Evolutionary conservation across 139 green algal genomes (phyloP).

Genomic region (Zygnema circumcarinatum): DNA sequence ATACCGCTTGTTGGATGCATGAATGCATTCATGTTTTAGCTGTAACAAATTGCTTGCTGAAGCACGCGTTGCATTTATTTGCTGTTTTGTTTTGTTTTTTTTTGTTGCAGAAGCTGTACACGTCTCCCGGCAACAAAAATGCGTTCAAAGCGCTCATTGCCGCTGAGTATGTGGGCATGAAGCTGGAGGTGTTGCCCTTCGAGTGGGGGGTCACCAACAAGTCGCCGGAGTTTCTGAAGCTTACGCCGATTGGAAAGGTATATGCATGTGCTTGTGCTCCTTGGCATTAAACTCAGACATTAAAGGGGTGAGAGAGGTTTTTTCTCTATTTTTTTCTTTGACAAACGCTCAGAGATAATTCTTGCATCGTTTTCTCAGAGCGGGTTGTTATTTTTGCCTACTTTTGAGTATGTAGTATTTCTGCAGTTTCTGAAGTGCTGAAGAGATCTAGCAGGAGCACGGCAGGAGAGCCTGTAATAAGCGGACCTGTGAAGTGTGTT

Average conservation of each 20-base stretch:
- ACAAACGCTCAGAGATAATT: neutral
- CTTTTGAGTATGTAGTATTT: no score
- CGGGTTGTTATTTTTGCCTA: neutral
- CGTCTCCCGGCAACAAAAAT: constrained; percentile 69
- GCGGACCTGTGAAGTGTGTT: no score
- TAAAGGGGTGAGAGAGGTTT: no score
- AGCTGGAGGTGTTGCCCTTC: constrained; percentile 67
- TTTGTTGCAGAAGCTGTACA: constrained; percentile 65
- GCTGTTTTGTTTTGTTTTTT: neutral
- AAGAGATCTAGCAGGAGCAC: no score
- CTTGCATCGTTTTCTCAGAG: neutral
- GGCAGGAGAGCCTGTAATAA: no score
- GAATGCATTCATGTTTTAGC: neutral
- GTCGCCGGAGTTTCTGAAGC: constrained; percentile 66
- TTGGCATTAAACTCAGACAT: no score
- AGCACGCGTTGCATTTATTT: no score
- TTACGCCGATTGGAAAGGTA: constrained; percentile 74
- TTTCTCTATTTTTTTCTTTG: neutral
- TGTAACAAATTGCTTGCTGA: no score
- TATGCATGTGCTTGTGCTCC: neutral
- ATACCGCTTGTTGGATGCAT: neutral
- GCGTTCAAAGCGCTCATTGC: constrained; percentile 73
- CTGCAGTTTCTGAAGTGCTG: no score
- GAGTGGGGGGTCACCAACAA: constrained; percentile 71
- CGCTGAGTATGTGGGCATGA: constrained; percentile 67